Evolutionary conservation across 257 asterid genomes (phyloP).

Genomic region (Primulina eburnea): DNA sequence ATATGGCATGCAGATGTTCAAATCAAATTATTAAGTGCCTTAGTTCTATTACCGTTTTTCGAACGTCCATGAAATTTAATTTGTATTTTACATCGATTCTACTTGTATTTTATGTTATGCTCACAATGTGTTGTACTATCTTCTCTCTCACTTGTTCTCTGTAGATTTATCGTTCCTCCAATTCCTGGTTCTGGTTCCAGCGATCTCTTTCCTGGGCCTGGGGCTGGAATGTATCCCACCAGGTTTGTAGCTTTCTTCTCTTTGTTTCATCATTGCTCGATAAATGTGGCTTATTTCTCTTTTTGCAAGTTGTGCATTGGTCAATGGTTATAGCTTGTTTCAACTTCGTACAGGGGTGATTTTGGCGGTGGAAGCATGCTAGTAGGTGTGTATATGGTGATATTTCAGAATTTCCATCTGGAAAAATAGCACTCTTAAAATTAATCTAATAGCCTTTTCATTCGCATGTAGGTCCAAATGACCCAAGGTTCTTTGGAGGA

Average conservation of each 20-base stretch:
- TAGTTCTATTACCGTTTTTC: too few relatives aligned
- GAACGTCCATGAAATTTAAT: background rate
- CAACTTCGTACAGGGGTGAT: slow-evolving; percentile 49
- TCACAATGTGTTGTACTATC: background rate
- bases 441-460: background rate
- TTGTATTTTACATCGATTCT: too few relatives aligned
- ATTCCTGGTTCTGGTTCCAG: slow-evolving; percentile 42
- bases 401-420: slow-evolving; percentile 12
- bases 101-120: background rate
- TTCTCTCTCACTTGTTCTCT: background rate
- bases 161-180: slow-evolving; percentile 18
- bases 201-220: slow-evolving; percentile 68
- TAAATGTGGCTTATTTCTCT: background rate
- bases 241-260: slow-evolving; percentile 37
- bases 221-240: slow-evolving; percentile 72
- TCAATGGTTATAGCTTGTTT: slow-evolving; percentile 13
- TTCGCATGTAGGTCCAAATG: slow-evolving; percentile 60
- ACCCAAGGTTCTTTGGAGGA: slow-evolving; percentile 74
- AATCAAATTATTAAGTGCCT: too few relatives aligned
- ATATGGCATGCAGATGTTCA: background rate
- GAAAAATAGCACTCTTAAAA: background rate
- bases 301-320: background rate
- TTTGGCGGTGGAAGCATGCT: slow-evolving; percentile 66
- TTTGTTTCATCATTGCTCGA: background rate
- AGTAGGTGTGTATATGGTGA: slow-evolving; percentile 46